Base-by-base conservation (phyloP, 2,329 filamentous ascomycete species). In the Gremmenia infestans region DNA sequence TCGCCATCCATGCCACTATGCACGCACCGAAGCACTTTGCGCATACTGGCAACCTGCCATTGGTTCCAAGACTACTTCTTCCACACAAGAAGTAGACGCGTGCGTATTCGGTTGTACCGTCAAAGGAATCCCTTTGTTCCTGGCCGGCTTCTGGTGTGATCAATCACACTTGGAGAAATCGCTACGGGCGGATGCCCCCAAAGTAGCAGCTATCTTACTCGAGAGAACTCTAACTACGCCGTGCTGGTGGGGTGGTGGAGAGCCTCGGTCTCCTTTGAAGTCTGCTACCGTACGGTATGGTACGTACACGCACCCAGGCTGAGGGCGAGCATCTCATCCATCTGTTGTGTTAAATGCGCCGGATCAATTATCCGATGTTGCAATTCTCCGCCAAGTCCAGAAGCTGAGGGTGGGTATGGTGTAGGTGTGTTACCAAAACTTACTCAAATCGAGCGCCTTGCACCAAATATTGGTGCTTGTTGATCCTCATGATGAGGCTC, bases 401-500 rank as follows among this genome's bases (percentile, higher is more conserved):
- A 42, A 22, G 51, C 22, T n/a, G 8, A 17, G 8, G 17, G n/a
- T 51, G 12, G 36, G 48, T 42, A 32, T 36, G 45, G n/a, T 25
- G 25, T 25, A 25, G 28, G 28, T 45, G 42, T 23, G 42, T 45
- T 22, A 32, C 7, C 7, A 32, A 9, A 32, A 32, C 28, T 32
- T 32, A 9, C 9, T 32, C 28, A 32, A 9, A 32, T 32, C 28
- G 8, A 32, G 28, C 28, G 28, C 28, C 28, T 32, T 32, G 28
- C 28, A 32, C 28, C 28, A 8, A 32, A 32, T 32, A 32, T 32
- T 32, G 28, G 28, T 32, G 28, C 28, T 32, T 32, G 17, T 12
- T 51, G 36, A 37, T 51, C 11, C n/a, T 28, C 36, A 6, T 49
- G 35, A 40, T 43, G 52, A 43, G 52, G 52, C 52, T 53, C 52